Percentiles rank a stretch among this genome's conserved stretches.
Evolutionary conservation across 2,329 filamentous ascomycete genomes (phyloP).

Genomic region (Davidsoniella eucalypti): DNA sequence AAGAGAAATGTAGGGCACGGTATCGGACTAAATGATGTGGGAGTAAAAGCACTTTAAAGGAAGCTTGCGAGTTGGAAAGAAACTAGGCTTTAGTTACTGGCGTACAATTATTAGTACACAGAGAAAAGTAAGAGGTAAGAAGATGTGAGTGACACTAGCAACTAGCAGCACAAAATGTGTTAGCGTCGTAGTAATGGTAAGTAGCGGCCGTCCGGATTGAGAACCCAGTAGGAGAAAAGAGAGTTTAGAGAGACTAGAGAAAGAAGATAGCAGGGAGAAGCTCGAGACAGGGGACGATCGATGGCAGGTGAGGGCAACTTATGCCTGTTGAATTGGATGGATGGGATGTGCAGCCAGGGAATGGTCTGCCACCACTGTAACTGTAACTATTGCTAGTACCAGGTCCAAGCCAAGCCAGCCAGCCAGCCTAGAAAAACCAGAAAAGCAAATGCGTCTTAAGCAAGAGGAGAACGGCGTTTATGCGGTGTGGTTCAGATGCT

Average conservation of each 20-base stretch:
- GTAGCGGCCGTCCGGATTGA: neutral
- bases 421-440: neutral
- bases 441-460: neutral
- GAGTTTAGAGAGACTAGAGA: too few relatives aligned
- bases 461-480: neutral
- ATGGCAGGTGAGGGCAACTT: constrained; percentile 3
- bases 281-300: neutral
- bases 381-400: too few relatives aligned
- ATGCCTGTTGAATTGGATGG: constrained; percentile 1
- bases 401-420: too few relatives aligned
- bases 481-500: neutral
- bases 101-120: neutral
- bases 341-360: too few relatives aligned
- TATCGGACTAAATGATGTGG: neutral
- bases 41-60: neutral
- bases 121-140: too few relatives aligned
- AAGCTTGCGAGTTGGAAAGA: neutral
- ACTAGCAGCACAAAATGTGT: neutral
- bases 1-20: neutral
- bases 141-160: neutral
- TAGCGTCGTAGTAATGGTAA: neutral
- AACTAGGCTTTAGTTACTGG: neutral
- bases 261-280: neutral
- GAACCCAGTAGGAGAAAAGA: too few relatives aligned
- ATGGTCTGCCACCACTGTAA: too few relatives aligned